phyloP scores from a whole-genome alignment of 345 rosid species.

The Eucalyptus curtisii region DNA sequence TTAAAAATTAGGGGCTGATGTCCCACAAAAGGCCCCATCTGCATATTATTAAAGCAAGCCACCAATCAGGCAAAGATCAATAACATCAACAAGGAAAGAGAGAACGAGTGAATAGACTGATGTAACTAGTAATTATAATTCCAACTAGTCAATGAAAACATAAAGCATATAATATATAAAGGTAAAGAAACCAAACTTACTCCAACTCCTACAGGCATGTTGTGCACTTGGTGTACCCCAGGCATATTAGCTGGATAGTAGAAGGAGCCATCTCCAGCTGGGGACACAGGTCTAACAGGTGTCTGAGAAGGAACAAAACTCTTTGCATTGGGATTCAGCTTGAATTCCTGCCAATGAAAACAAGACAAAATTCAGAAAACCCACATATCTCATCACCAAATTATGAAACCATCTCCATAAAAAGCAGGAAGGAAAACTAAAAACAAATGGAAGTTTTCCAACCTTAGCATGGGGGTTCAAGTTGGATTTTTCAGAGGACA shows the following conservation, averaged over 20 bases:
- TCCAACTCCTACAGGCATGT: constrained; percentile 62
- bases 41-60: constrained; percentile 7
- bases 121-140: not conserved
- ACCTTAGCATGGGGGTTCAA: constrained; percentile 91
- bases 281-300: constrained; percentile 49
- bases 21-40: constrained; percentile 59
- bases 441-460: not conserved
- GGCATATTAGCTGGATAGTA: constrained; percentile 41
- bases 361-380: not conserved
- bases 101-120: not conserved
- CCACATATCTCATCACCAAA: not conserved
- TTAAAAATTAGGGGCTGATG: constrained; percentile 63
- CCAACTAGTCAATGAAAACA: not conserved
- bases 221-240: constrained; percentile 52
- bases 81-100: not conserved
- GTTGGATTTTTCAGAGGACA: constrained; percentile 68
- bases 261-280: constrained; percentile 50
- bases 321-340: constrained; percentile 87
- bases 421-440: not conserved
- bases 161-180: not conserved
- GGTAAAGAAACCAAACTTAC: constrained; percentile 22
- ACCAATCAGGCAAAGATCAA: not conserved
- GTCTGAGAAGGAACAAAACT: constrained; percentile 56
- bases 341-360: constrained; percentile 64
- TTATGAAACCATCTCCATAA: not conserved